These are phyloP conservation scores for Lasiosphaeriaceae sp. DNA, from an alignment of 495 filamentous ascomycete species.

Conservation along the genomic window DNA sequence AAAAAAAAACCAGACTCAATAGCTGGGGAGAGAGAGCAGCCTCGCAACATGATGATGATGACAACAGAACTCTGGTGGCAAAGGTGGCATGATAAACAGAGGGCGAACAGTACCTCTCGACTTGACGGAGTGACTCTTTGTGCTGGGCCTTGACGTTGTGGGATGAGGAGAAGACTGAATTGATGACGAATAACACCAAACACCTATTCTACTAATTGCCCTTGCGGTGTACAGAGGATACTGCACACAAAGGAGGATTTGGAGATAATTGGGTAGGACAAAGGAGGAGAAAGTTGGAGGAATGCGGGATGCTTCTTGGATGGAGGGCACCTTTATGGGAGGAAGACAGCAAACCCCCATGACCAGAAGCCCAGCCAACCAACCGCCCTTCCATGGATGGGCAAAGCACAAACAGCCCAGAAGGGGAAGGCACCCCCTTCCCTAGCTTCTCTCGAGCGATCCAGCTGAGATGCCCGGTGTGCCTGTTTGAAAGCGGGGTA, in stretches of 20 bases:
- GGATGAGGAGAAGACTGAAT: not conserved
- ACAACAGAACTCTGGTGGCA: no score
- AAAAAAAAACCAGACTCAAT: no score
- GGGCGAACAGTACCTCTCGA: no score
- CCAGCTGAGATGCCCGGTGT: constrained; percentile 5
- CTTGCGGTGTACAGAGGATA: constrained; percentile 4
- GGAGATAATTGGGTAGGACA: constrained; percentile 13
- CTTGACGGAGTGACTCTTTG: no score
- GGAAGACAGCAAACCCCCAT: not conserved
- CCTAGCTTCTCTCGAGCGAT: not conserved
- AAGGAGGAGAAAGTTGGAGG: constrained; percentile 13
- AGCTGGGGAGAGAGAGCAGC: no score
- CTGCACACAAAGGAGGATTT: constrained; percentile 2
- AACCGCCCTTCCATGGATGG: not conserved
- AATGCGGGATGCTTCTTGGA: not conserved
- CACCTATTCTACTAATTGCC: not conserved
- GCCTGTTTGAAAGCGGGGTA: constrained; percentile 32
- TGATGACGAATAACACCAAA: not conserved
- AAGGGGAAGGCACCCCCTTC: constrained; percentile 1
- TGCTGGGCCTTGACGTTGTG: no score
- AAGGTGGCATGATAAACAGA: no score
- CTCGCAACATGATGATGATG: no score
- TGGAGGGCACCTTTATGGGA: constrained; percentile 17
- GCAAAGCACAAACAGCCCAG: not conserved
- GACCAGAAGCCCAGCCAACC: not conserved